These are phyloP conservation scores for Thymus quinquecostatus DNA, from an alignment of 257 asterid genomes.

Conservation along the genomic window DNA sequence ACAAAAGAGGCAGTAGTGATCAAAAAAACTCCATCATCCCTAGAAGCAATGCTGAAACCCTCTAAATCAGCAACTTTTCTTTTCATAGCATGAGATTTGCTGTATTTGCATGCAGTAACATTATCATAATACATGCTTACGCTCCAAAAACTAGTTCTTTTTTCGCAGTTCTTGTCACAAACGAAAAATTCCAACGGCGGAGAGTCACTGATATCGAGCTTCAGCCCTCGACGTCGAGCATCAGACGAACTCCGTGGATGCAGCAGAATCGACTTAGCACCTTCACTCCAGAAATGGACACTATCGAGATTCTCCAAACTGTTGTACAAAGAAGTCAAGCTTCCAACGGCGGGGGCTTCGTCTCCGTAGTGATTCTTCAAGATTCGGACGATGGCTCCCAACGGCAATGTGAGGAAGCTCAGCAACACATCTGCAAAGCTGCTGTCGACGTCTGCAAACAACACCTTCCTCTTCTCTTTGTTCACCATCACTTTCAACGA, in stretches of 20 bases:
- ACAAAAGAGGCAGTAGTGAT: slow-evolving; percentile 14
- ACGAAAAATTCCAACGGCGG: not conserved
- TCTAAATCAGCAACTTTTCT: too few species aligned
- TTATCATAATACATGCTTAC: not conserved
- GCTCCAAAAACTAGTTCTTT: not conserved
- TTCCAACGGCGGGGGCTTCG: slow-evolving; percentile 19
- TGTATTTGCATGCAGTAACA: not conserved
- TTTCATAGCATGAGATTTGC: too few species aligned
- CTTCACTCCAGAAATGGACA: not conserved
- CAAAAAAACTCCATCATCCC: slow-evolving; percentile 16
- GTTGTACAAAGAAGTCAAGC: not conserved
- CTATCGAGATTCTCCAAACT: slow-evolving; percentile 11
- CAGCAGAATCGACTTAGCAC: slow-evolving; percentile 28
- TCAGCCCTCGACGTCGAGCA: not conserved
- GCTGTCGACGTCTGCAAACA: slow-evolving; percentile 25
- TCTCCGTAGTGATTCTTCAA: slow-evolving; percentile 6
- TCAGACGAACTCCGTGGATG: not conserved
- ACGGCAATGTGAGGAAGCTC: slow-evolving; percentile 31
- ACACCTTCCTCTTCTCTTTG: slow-evolving; percentile 32
- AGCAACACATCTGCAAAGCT: slow-evolving; percentile 25
- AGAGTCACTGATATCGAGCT: not conserved
- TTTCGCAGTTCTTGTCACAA: not conserved
- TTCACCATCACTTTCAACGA: slow-evolving; percentile 22
- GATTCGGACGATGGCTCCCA: slow-evolving; percentile 26
- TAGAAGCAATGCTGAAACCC: too few species aligned